Conservation (phyloP, 257 asterid genomes). For the Thymus quinquecostatus region DNA sequence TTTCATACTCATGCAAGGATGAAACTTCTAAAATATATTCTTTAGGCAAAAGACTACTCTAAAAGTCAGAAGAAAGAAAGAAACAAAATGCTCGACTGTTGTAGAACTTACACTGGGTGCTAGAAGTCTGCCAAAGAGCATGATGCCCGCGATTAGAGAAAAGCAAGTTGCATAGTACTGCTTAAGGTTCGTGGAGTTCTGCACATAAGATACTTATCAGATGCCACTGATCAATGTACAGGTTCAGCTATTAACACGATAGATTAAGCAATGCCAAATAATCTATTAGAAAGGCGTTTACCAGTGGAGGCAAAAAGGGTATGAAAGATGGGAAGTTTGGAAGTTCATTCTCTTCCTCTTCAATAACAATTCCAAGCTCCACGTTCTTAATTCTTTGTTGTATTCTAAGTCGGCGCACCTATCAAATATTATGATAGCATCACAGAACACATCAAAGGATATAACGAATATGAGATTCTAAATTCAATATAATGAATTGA, state of each 20-base stretch:
- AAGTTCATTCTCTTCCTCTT: conserved; percentile 68
- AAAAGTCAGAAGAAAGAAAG: too few relatives aligned
- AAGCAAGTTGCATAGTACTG: conserved; percentile 82
- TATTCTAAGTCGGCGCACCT: conserved; percentile 96
- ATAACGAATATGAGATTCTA: not conserved
- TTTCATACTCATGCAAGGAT: too few relatives aligned
- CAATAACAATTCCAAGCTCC: conserved; percentile 75
- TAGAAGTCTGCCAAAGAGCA: conserved; percentile 91
- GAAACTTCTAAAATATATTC: too few relatives aligned
- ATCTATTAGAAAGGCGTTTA: conserved; percentile 32
- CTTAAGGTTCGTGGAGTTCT: conserved; percentile 77
- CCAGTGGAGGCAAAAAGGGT: conserved; percentile 96
- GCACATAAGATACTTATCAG: conserved; percentile 32
- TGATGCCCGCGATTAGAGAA: conserved; percentile 86
- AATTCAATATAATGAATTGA: not conserved
- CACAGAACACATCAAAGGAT: too few relatives aligned
- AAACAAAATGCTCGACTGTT: too few relatives aligned
- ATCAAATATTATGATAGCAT: conserved; percentile 31
- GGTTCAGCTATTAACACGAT: not conserved
- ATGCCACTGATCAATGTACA: conserved; percentile 4
- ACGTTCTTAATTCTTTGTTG: conserved; percentile 72
- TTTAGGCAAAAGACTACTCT: too few relatives aligned
- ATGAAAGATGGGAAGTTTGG: conserved; percentile 94
- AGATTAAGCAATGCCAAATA: too few relatives aligned
- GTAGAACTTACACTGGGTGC: conserved; percentile 93